A percentile compares a stretch with the other conserved stretches of the same genome.
Conservation (phyloP, 805 yeast genomes). For the Torulaspora delbrueckii region DNA sequence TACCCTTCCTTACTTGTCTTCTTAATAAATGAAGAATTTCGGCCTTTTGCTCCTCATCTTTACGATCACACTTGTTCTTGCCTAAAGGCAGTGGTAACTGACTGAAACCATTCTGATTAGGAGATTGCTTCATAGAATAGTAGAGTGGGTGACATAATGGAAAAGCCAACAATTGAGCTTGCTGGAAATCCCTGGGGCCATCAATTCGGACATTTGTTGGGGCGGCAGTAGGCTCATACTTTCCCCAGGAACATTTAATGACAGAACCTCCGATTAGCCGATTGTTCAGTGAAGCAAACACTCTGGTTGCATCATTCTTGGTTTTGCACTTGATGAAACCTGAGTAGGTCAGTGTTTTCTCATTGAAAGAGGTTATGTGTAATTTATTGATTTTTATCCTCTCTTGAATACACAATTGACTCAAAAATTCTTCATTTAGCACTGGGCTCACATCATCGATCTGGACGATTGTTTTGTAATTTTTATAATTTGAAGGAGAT, state of each 20-base stretch:
- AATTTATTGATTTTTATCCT: slow-evolving; percentile 20
- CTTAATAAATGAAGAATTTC: slow-evolving; percentile 24
- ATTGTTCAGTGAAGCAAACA: slow-evolving; percentile 21
- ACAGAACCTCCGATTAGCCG: slow-evolving; percentile 30
- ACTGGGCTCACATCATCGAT: slow-evolving; percentile 28
- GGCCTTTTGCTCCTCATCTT: slow-evolving; percentile 5
- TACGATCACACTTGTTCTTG: background rate
- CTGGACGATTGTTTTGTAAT: slow-evolving; percentile 18
- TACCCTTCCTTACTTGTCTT: slow-evolving; percentile 29
- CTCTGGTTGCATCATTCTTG: slow-evolving; percentile 20
- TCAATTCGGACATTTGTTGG: background rate
- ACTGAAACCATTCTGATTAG: background rate
- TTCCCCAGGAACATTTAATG: slow-evolving; percentile 24
- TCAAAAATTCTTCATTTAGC: slow-evolving; percentile 28
- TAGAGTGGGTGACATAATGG: slow-evolving; percentile 5
- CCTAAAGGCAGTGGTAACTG: background rate
- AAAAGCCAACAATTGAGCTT: slow-evolving; percentile 5
- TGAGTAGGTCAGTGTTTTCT: slow-evolving; percentile 19
- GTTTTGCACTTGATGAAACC: slow-evolving; percentile 26
- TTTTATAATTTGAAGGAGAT: background rate
- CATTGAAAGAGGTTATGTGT: slow-evolving; percentile 17
- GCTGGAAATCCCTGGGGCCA: background rate
- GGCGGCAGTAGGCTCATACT: slow-evolving; percentile 1
- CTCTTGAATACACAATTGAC: slow-evolving; percentile 25
- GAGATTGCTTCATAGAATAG: slow-evolving; percentile 3